Evolutionary conservation across 441 rosid species (phyloP), one percentile per base, ranked within the genome.

Genomic region (Dalechampia spathulata): DNA sequence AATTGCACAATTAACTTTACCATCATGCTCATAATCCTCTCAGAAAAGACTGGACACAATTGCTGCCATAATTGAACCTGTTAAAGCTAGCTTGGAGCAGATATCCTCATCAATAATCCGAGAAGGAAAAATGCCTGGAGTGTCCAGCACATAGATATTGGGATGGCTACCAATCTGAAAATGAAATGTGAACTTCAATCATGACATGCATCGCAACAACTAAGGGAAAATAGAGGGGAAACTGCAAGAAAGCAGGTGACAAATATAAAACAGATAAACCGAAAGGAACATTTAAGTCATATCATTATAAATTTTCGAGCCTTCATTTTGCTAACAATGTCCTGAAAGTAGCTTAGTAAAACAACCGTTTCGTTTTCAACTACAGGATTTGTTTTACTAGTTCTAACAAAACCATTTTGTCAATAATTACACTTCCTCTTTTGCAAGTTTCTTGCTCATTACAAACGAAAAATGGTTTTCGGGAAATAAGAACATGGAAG

Each of bases 121-220:
- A 50, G 86, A 78, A 37, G 89, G 86, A 66, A 90, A 80, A 51
- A 86, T 60, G 30, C 95, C 83, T 11, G 97, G 97, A 26, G 95
- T 90, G 71, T 90, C 97, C 64, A 90, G 59, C 40, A 86, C 75
- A 62, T 81, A 90, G 20, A 86, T 63, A 66, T 74, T 86, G 41
- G 91, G 87, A 72, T 77, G 81, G 70, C 97, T 86, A 26, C 78
- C 88, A 25, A 86, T 81, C 95, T 86, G 79, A 67, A 46, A 62
- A 20, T 0, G 20, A 23, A 62, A 58, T 21, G 37, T 7, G 27
- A 37, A 13, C 16, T 43, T 44, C 23, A 23, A 22, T 15, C 1
- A 4, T n/a, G 40, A 28, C 21, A 41, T 25, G 14, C n/a, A n/a
- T n/a, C n/a, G n/a, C n/a, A n/a, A n/a, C n/a, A n/a, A n/a, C n/a